A percentile compares a stretch with the other conserved stretches of the same genome.
These are phyloP conservation scores for Leptosphaerulina australis DNA, from an alignment of 2,329 filamentous ascomycete genomes.

Conservation along the genomic window DNA sequence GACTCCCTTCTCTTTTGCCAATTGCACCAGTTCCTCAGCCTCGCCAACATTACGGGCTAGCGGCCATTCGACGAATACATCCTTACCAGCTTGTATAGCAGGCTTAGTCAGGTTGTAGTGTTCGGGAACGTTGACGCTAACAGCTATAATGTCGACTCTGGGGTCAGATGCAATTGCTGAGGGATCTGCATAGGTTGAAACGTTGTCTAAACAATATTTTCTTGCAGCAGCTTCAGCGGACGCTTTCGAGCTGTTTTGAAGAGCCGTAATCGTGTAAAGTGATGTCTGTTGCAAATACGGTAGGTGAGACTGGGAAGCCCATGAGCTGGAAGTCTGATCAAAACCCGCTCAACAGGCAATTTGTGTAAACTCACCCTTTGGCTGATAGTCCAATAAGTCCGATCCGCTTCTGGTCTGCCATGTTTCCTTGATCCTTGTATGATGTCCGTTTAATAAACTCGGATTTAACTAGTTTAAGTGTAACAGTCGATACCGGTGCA, in stretches of 20 bases:
- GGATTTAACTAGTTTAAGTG: too few species aligned
- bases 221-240: constrained; percentile 50
- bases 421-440: neutral
- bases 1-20: constrained; percentile 51
- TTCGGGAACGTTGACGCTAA: constrained; percentile 52
- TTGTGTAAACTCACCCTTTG: constrained; percentile 29
- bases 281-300: constrained; percentile 42
- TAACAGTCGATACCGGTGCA: too few species aligned
- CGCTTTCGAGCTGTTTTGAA: constrained; percentile 56
- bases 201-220: constrained; percentile 47
- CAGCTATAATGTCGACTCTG: constrained; percentile 57
- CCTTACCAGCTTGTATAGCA: constrained; percentile 49
- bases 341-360: neutral
- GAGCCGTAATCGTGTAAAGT: constrained; percentile 56
- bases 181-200: constrained; percentile 52
- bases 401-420: constrained; percentile 31
- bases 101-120: constrained; percentile 54
- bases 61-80: constrained; percentile 60
- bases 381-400: constrained; percentile 45
- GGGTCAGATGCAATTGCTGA: constrained; percentile 54
- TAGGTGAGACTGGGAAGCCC: constrained; percentile 50
- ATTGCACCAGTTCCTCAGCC: constrained; percentile 51
- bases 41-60: constrained; percentile 51
- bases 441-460: too few species aligned
- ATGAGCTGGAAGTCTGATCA: constrained; percentile 34